Base-by-base conservation (phyloP, 177 flowering plant species). In the Vitis hybrid region DNA sequence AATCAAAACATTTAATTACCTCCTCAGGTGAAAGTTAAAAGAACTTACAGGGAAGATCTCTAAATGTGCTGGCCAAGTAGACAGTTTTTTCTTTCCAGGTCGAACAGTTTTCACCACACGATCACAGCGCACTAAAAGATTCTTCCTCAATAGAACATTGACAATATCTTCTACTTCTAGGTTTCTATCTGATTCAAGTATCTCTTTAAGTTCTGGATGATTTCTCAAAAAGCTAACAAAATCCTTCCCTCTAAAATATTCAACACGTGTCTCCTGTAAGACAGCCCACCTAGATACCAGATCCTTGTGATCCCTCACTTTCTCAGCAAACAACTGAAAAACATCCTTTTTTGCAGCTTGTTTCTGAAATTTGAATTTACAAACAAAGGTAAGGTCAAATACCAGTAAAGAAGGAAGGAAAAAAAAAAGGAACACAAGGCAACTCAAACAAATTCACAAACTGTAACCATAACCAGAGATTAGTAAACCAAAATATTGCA, bases 1-100 rank as follows among this genome's bases (percentile, higher is more conserved):
- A 39, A 55, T 34, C 45, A 22, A 34, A 34, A 34, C 45, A 34
- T 6, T 34, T 34, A 34, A 34, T 34, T 34, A 34, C 45, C 45
- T 34, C 45, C 18, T 29, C 10, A 14, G 2, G 10, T 14, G 26
- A 53, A 58, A 26, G 11, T 7, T 16, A 14, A 19, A 54, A 52
- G 14, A 16, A 82, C 97, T 82, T 78, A 95, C 99, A 66, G 90
- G 85, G 68, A 78, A 91, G 49, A 95, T 89, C 85, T 95, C 99
- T 73, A 95, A 70, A 82, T 95, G 97, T 26, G 98, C 99, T 12
- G 99, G 98, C 97, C 97, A 95, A 26, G 96, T 91, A 29, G 99
- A 95, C 71, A 95, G 69, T 83, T 95, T 95, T 78, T 81, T 95
- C 91, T 95, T 95, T 70, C 99, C 99, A 49, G 98, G 98, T 50